phyloP scores from a whole-genome alignment of 441 rosid genomes.

The Croton laevigatus region DNA sequence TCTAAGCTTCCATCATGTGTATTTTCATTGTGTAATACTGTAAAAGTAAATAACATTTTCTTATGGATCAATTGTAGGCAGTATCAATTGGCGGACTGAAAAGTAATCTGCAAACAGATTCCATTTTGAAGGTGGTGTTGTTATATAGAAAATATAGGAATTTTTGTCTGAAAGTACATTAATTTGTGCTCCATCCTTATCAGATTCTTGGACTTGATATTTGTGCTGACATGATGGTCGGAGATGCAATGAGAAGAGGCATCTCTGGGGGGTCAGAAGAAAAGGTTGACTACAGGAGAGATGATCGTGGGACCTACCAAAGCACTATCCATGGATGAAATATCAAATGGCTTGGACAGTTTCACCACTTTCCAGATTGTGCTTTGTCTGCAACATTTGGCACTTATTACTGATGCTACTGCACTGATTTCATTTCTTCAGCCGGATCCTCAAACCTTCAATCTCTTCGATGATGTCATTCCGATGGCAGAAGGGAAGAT shows the following conservation, averaged over 20 bases:
- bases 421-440: slow-evolving; percentile 43
- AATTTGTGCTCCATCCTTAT: slow-evolving; percentile 3
- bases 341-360: slow-evolving; percentile 46
- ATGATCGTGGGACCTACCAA: slow-evolving; percentile 44
- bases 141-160: neutral
- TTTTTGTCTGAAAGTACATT: neutral
- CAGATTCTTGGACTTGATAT: slow-evolving; percentile 63
- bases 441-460: slow-evolving; percentile 41
- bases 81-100: slow-evolving; percentile 53
- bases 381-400: slow-evolving; percentile 35
- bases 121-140: slow-evolving; percentile 55
- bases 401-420: slow-evolving; percentile 36
- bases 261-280: slow-evolving; percentile 69
- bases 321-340: slow-evolving; percentile 46
- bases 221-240: slow-evolving; percentile 49
- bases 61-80: slow-evolving; percentile 39
- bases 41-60: neutral
- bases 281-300: slow-evolving; percentile 54
- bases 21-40: neutral
- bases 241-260: slow-evolving; percentile 61
- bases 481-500: slow-evolving; percentile 42
- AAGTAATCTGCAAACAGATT: slow-evolving; percentile 66
- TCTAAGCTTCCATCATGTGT: neutral
- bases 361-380: slow-evolving; percentile 45
- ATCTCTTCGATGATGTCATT: slow-evolving; percentile 41